phyloP scores from a whole-genome alignment of 257 asterid genomes.

The Sherardia arvensis region DNA sequence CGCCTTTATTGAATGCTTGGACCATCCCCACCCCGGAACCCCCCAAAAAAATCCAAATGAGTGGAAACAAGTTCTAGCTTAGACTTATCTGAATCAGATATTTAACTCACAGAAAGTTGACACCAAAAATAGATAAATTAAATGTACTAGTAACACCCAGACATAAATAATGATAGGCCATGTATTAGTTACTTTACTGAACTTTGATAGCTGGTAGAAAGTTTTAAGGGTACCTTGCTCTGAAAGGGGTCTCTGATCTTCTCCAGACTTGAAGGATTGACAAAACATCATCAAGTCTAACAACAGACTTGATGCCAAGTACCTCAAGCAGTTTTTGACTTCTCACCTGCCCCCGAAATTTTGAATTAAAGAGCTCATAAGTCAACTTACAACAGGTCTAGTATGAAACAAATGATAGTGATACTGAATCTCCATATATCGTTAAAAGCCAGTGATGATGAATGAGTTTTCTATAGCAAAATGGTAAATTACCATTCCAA shows the following conservation, averaged over 20 bases:
- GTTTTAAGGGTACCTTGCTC: slow-evolving; percentile 42
- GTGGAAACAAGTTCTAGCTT: background rate
- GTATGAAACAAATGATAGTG: background rate
- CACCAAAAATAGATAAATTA: background rate
- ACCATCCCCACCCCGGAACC: background rate
- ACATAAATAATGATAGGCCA: background rate
- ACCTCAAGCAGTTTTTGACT: slow-evolving; percentile 53
- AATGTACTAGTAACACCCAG: background rate
- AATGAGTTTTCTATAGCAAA: background rate
- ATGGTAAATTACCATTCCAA: background rate
- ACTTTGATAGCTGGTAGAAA: background rate
- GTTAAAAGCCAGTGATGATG: background rate
- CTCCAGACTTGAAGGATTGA: slow-evolving; percentile 57
- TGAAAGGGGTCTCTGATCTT: slow-evolving; percentile 33
- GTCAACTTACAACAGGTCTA: background rate
- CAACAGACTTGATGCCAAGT: slow-evolving; percentile 53
- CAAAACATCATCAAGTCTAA: slow-evolving; percentile 52
- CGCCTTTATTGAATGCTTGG: background rate
- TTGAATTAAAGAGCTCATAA: background rate
- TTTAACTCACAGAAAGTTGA: background rate
- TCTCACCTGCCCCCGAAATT: slow-evolving; percentile 37
- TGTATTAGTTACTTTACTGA: background rate
- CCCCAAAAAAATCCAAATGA: background rate
- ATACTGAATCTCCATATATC: background rate
- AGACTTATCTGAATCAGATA: slow-evolving; percentile 1